Evolutionary conservation across 2,329 filamentous ascomycete genomes (phyloP).

Genomic region (Beauveria sp.): DNA sequence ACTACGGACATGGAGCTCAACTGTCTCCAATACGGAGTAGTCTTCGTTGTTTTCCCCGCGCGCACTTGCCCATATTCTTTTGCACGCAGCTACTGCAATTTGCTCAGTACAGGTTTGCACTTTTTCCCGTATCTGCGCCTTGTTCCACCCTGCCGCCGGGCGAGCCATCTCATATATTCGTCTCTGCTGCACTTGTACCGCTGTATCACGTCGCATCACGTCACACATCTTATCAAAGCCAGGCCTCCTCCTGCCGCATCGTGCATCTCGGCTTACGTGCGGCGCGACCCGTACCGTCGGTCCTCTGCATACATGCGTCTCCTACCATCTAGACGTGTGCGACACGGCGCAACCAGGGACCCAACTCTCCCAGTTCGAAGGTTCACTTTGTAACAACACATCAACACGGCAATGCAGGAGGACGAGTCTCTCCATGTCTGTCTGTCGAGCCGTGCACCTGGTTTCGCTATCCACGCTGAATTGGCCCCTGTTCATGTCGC

Average conservation of each 20-base stretch:
- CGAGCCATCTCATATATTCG: background rate
- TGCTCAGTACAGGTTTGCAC: background rate
- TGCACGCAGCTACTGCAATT: background rate
- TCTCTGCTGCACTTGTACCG: background rate
- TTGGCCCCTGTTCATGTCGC: too few relatives aligned
- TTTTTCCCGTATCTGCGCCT: background rate
- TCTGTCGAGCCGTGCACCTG: too few relatives aligned
- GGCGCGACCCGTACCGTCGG: background rate
- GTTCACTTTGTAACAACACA: too few relatives aligned
- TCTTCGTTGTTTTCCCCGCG: too few relatives aligned
- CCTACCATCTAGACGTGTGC: background rate
- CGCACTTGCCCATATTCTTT: too few relatives aligned
- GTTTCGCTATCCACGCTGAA: too few relatives aligned
- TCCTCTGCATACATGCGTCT: background rate
- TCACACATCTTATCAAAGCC: background rate
- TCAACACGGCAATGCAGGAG: too few relatives aligned
- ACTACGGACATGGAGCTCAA: too few relatives aligned
- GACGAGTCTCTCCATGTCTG: too few relatives aligned
- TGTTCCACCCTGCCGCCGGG: background rate
- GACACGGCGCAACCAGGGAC: too few relatives aligned
- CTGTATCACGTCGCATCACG: background rate
- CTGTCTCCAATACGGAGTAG: too few relatives aligned
- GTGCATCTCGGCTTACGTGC: background rate
- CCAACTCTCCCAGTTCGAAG: too few relatives aligned
- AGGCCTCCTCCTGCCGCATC: slow-evolving; percentile 1